Conservation (phyloP, 2,329 filamentous ascomycete genomes). For the Didymella exigua region DNA sequence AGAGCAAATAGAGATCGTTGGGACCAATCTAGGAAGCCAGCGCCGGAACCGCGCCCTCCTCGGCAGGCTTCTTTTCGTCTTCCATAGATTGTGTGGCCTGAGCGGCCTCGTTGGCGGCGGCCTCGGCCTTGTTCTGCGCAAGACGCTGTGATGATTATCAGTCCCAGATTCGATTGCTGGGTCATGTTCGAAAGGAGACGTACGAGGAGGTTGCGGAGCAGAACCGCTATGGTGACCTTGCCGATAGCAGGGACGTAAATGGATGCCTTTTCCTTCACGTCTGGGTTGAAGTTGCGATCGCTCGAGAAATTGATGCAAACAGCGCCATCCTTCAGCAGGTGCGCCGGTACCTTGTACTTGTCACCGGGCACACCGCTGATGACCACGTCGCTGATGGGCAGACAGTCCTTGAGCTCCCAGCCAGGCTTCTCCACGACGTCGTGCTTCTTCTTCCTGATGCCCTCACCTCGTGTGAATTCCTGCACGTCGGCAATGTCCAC, state of each 20-base stretch:
- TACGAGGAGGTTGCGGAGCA: constrained; percentile 87
- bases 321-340: constrained; percentile 82
- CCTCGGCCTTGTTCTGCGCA: constrained; percentile 51
- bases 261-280: constrained; percentile 91
- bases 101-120: constrained; percentile 16
- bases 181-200: constrained; percentile 44
- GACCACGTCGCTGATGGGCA: constrained; percentile 89
- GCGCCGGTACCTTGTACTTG: constrained; percentile 85
- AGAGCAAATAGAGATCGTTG: not conserved
- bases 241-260: constrained; percentile 97
- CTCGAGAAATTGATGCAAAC: constrained; percentile 99
- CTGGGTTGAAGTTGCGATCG: constrained; percentile 88
- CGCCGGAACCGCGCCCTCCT: constrained; percentile 23
- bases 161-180: not conserved
- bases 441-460: constrained; percentile 83
- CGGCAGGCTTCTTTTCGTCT: constrained; percentile 23
- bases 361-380: constrained; percentile 91
- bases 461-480: constrained; percentile 86
- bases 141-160: constrained; percentile 42
- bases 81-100: constrained; percentile 8
- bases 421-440: constrained; percentile 83
- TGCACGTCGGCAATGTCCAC: constrained; percentile 92
- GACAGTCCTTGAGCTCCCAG: constrained; percentile 78
- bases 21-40: not conserved
- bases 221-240: constrained; percentile 93